Evolutionary conservation across 1,284 basidiomycete genomes (phyloP), one percentile per base, ranked within the genome.

Genomic region (Cystobasidium sp.): DNA sequence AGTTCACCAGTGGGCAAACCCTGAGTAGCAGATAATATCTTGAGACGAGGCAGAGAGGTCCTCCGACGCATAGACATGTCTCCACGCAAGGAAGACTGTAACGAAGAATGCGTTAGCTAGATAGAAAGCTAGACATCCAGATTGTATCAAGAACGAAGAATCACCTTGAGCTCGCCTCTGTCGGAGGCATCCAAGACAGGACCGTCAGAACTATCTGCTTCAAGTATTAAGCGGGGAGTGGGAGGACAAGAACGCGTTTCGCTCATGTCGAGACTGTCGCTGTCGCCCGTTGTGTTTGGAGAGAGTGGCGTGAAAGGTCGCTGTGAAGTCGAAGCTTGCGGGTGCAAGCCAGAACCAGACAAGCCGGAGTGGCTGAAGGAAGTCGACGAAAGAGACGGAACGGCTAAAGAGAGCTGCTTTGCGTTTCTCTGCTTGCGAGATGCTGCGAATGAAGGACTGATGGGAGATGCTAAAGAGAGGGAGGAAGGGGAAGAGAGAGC

Each of bases 241-340:
- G 72, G 66, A 1, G 75, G 75, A 51, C 75, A 76, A 31, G 75
- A 76, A 18, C 58, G 49, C 1, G 69, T 68, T 22, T 74, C 75
- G 47, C 43, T 68, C 6, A 71, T 44, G 43, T 68, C 68, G 10
- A 55, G 51, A 9, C 39, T 43, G 61, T 55, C 44, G 63, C 44
- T 43, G 24, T 66, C 64, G 41, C 18, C 20, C 20, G 31, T 56
- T 46, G 39, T 20, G 41, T 56, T 68, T 24, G 53, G 53, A 7
- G 43, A 68, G 55, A 46, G 55, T 5, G 66, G 66, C 16, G 14
- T 24, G 6, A 41, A 31, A 10, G 49, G 20, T 18, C 16, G 49
- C 20, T 43, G 41, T 9, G 63, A 56, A 47, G 52, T 58, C 20
- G 70, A 22, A 22, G 51, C 16, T 12, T 24, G 62, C 31, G 41